Conservation (phyloP, 176 grass and related monocot genomes). For the Carex littledalei region DNA sequence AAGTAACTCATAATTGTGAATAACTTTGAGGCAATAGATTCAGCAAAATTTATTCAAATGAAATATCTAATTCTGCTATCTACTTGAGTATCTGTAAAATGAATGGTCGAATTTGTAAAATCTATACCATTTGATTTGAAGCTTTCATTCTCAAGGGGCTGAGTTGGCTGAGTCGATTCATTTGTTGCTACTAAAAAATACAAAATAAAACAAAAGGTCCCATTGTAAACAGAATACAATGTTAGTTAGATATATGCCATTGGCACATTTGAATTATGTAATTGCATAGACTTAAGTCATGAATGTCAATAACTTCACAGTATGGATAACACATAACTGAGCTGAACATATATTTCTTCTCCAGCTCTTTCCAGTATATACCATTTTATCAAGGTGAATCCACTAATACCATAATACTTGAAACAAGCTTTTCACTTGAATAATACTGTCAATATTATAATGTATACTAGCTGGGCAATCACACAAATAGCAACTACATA, state of each 20-base stretch:
- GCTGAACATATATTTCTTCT: neutral
- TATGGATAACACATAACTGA: neutral
- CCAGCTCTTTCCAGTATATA: neutral
- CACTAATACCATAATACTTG: neutral
- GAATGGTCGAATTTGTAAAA: neutral
- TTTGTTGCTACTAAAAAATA: neutral
- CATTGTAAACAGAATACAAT: neutral
- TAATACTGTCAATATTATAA: neutral
- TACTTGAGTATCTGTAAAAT: neutral
- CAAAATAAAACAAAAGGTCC: neutral
- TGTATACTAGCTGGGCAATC: neutral
- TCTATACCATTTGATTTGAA: slow-evolving; percentile 7
- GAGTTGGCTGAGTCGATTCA: neutral
- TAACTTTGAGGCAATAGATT: neutral
- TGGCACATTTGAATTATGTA: neutral
- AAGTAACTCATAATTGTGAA: neutral
- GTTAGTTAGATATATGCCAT: neutral
- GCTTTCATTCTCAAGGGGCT: neutral
- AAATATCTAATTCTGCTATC: neutral
- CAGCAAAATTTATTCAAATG: neutral
- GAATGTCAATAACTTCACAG: neutral
- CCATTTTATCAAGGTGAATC: neutral
- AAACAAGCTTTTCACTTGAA: neutral
- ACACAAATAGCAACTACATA: neutral
- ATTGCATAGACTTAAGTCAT: neutral